These are phyloP conservation scores for Prototheca cutis DNA, from an alignment of 163 green algal species.

Conservation along the genomic window DNA sequence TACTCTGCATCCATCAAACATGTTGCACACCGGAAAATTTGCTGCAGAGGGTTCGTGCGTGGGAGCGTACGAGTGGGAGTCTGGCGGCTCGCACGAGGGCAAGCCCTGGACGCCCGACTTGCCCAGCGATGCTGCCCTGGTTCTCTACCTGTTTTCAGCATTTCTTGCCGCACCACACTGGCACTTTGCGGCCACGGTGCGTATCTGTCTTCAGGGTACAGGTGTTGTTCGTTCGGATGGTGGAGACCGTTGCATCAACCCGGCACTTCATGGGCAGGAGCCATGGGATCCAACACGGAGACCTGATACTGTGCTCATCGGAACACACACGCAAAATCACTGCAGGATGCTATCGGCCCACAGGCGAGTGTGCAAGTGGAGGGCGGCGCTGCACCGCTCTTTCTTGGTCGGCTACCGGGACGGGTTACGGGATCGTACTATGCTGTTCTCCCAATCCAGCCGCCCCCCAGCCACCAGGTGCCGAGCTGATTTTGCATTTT, in stretches of 20 bases:
- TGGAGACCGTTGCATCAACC: no score
- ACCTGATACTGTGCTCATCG: no score
- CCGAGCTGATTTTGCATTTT: no score
- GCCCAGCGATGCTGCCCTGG: constrained; percentile 57
- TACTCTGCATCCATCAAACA: neutral
- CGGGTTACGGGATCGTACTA: constrained; percentile 34
- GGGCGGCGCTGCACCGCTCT: constrained; percentile 37
- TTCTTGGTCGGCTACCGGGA: constrained; percentile 44
- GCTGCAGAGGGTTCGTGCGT: constrained; percentile 41
- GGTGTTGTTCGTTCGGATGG: neutral
- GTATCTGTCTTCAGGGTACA: no score
- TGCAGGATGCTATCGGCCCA: no score
- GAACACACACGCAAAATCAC: no score
- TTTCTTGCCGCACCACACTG: constrained; percentile 60
- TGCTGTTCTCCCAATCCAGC: constrained; percentile 49
- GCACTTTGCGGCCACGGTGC: no score
- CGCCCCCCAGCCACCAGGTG: constrained; percentile 22
- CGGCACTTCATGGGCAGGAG: no score
- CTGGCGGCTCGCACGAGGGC: constrained; percentile 42
- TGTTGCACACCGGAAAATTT: neutral
- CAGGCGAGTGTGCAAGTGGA: neutral
- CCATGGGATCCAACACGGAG: no score
- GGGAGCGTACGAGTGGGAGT: constrained; percentile 42
- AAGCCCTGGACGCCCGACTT: constrained; percentile 61
- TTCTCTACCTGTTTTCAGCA: constrained; percentile 68